Percentiles rank a stretch among this genome's conserved stretches.
phyloP scores from a whole-genome alignment of 306 rosid genomes.

The Cucumis sativus region DNA sequence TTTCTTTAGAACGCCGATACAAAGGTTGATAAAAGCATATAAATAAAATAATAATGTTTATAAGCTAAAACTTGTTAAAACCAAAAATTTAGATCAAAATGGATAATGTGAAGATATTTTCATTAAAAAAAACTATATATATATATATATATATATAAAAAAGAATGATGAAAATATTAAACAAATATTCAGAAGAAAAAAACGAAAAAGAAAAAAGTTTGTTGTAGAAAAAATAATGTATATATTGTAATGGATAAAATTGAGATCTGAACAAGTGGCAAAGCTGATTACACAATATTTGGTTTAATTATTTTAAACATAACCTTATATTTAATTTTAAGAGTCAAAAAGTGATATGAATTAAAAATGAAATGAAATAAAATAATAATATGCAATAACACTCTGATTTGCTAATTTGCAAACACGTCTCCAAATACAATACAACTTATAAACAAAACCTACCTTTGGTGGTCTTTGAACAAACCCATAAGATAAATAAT shows the following conservation, averaged over 20 bases:
- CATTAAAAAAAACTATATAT: no score
- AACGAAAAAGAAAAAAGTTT: no score
- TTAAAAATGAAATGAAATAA: no score
- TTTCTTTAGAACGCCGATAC: no score
- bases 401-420: constrained; percentile 7
- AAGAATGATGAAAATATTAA: neutral
- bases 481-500: neutral
- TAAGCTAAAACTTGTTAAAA: no score
- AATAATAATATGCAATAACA: neutral
- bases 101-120: neutral
- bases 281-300: neutral
- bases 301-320: neutral
- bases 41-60: no score
- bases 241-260: neutral
- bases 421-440: constrained; percentile 11
- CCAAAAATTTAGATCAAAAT: no score
- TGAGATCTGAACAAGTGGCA: neutral
- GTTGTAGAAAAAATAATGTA: neutral
- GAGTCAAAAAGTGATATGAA: neutral
- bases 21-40: no score
- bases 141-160: no score
- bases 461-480: neutral
- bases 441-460: neutral
- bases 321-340: neutral
- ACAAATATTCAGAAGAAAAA: neutral